phyloP scores from a whole-genome alignment of 306 rosid species.

The Acmispon strigosus region DNA sequence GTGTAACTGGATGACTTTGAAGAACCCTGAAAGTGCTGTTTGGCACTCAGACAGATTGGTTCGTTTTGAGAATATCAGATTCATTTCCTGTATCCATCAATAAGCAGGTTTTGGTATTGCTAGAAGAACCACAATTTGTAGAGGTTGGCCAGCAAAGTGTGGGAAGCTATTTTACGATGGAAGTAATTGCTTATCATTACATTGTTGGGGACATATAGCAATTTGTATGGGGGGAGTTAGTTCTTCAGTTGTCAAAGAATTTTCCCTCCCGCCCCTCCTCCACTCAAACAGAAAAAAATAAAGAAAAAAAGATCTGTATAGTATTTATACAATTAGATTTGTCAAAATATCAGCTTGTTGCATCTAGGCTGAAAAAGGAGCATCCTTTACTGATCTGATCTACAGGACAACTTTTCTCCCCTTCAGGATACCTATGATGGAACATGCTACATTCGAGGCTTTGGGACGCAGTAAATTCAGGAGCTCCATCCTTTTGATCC shows the following conservation, averaged over 20 bases:
- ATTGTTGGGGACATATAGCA: slow-evolving; percentile 28
- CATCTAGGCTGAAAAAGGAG: slow-evolving; percentile 13
- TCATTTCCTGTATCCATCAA: slow-evolving; percentile 39
- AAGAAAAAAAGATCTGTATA: slow-evolving; percentile 34
- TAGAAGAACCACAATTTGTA: slow-evolving; percentile 5
- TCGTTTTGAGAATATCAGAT: slow-evolving; percentile 21
- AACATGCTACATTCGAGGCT: slow-evolving; percentile 12
- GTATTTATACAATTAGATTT: slow-evolving; percentile 28
- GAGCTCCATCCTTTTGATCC: slow-evolving; percentile 18
- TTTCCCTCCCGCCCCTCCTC: slow-evolving; percentile 8
- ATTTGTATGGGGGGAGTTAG: slow-evolving; percentile 34
- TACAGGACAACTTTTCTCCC: slow-evolving; percentile 11
- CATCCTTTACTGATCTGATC: slow-evolving; percentile 9
- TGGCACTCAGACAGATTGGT: slow-evolving; percentile 23
- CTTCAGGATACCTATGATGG: slow-evolving; percentile 19
- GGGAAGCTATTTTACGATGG: slow-evolving; percentile 23
- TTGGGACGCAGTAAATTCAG: slow-evolving; percentile 13
- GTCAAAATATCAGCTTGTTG: slow-evolving; percentile 30
- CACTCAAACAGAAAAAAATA: slow-evolving; percentile 13
- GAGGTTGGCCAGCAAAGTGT: slow-evolving; percentile 25
- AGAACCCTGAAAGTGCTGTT: slow-evolving; percentile 29
- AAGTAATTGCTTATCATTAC: slow-evolving; percentile 29
- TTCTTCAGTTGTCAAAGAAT: slow-evolving; percentile 23
- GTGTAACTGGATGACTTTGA: slow-evolving; percentile 25
- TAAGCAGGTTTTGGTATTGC: slow-evolving; percentile 41